Percentiles rank a stretch among this genome's conserved stretches.
Conservation (phyloP, 129 eudicot genomes). For the Dittrichia graveolens region DNA sequence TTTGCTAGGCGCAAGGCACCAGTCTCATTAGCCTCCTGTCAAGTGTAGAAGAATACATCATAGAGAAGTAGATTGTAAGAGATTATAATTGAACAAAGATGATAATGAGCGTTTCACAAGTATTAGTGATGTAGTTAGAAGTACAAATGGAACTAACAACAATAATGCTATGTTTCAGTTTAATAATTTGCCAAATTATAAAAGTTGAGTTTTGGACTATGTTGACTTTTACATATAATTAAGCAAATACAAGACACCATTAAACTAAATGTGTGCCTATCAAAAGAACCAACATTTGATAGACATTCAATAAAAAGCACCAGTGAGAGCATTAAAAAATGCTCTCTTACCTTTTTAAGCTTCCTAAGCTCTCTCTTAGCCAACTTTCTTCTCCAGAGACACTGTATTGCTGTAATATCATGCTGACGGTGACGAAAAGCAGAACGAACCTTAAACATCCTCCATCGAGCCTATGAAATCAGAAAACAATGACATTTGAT, state of each 20-base stretch:
- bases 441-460: conserved; percentile 73
- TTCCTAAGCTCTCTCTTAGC: conserved; percentile 80
- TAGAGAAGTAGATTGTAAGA: conserved; percentile 13
- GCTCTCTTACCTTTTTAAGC: conserved; percentile 72
- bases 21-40: conserved; percentile 96
- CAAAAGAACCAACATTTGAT: too few relatives aligned
- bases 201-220: too few relatives aligned
- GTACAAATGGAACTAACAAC: background rate
- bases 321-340: background rate
- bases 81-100: background rate
- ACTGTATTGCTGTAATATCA: conserved; percentile 76
- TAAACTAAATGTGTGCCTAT: too few relatives aligned
- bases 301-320: too few relatives aligned
- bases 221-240: too few relatives aligned
- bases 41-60: conserved; percentile 16
- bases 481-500: conserved; percentile 7
- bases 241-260: too few relatives aligned
- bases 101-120: background rate
- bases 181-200: too few relatives aligned
- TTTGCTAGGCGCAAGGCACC: conserved; percentile 98
- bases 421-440: conserved; percentile 69
- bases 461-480: conserved; percentile 73
- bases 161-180: too few relatives aligned
- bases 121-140: background rate
- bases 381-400: conserved; percentile 90